Evolutionary conservation across 2,329 filamentous ascomycete species (phyloP).

Genomic region (Pseudovirgaria hyperparasitica): DNA sequence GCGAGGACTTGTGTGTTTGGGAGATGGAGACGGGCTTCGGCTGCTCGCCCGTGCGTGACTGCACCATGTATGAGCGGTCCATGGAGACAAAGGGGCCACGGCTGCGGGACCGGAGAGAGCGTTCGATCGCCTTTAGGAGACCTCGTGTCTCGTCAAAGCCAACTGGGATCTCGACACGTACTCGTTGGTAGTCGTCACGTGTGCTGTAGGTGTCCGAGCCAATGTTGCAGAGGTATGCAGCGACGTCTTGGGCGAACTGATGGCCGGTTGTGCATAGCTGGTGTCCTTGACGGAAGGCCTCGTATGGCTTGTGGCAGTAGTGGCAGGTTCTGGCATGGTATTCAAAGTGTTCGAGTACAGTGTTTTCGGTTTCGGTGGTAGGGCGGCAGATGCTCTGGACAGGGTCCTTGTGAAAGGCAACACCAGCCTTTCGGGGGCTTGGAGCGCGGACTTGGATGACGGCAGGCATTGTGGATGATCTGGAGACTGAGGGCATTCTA

Average conservation of each 20-base stretch:
- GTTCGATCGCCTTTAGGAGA: constrained; percentile 30
- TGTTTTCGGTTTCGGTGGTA: constrained; percentile 28
- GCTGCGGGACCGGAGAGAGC: constrained; percentile 22
- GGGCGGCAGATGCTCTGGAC: constrained; percentile 28
- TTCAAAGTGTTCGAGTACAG: constrained; percentile 36
- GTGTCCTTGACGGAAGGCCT: constrained; percentile 25
- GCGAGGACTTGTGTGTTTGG: constrained; percentile 6
- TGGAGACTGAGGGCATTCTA: constrained; percentile 20
- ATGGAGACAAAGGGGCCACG: constrained; percentile 29
- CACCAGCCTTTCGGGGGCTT: constrained; percentile 15
- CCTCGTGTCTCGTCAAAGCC: constrained; percentile 26
- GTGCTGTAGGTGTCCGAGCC: constrained; percentile 20
- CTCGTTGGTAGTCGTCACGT: constrained; percentile 25
- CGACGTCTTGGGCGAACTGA: constrained; percentile 31
- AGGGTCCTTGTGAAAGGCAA: constrained; percentile 23
- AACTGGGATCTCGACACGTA: constrained; percentile 32
- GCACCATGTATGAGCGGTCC: constrained; percentile 29
- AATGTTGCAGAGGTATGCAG: constrained; percentile 29
- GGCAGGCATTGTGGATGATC: constrained; percentile 19
- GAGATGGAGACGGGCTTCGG: constrained; percentile 13
- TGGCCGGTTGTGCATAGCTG: constrained; percentile 32
- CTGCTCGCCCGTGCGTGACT: constrained; percentile 20
- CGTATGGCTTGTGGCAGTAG: constrained; percentile 31
- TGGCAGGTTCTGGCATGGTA: constrained; percentile 32
- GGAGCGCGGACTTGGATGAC: constrained; percentile 16